Percentiles rank a stretch among this genome's conserved stretches.
Conservation (phyloP, 1,284 basidiomycete genomes). For the Stereum hirsutum region DNA sequence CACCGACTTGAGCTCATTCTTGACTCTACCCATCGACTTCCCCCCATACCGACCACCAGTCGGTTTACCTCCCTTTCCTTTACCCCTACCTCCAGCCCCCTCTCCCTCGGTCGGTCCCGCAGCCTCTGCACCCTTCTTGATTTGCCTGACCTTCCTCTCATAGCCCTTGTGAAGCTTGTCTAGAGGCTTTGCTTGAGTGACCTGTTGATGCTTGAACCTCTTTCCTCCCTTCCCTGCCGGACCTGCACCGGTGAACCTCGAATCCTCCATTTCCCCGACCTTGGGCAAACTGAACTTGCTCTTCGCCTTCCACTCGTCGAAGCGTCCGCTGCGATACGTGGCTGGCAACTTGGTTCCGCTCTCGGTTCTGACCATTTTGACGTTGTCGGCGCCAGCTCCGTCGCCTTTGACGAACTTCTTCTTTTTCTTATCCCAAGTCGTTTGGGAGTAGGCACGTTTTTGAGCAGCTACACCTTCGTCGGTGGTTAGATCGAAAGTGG, state of each 20-base stretch:
- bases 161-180: constrained; percentile 62
- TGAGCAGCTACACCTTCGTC: constrained; percentile 64
- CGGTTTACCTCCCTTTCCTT: constrained; percentile 16
- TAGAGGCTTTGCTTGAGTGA: constrained; percentile 55
- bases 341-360: constrained; percentile 91
- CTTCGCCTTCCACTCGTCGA: constrained; percentile 91
- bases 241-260: constrained; percentile 30
- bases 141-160: constrained; percentile 57
- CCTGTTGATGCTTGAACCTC: constrained; percentile 62
- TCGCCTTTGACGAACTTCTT: constrained; percentile 90
- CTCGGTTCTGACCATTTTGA: constrained; percentile 92
- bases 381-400: constrained; percentile 83
- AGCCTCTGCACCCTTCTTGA: constrained; percentile 40
- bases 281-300: constrained; percentile 64
- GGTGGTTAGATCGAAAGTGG: constrained; percentile 77
- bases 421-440: constrained; percentile 90
- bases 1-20: constrained; percentile 73
- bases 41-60: constrained; percentile 38
- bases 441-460: constrained; percentile 58
- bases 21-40: constrained; percentile 55
- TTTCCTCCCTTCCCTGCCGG: constrained; percentile 32
- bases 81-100: constrained; percentile 18
- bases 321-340: constrained; percentile 87
- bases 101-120: constrained; percentile 14
- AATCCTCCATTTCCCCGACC: constrained; percentile 78